These are phyloP conservation scores for Epichloe bromicola DNA, from an alignment of 2,329 filamentous ascomycete genomes.

Conservation along the genomic window DNA sequence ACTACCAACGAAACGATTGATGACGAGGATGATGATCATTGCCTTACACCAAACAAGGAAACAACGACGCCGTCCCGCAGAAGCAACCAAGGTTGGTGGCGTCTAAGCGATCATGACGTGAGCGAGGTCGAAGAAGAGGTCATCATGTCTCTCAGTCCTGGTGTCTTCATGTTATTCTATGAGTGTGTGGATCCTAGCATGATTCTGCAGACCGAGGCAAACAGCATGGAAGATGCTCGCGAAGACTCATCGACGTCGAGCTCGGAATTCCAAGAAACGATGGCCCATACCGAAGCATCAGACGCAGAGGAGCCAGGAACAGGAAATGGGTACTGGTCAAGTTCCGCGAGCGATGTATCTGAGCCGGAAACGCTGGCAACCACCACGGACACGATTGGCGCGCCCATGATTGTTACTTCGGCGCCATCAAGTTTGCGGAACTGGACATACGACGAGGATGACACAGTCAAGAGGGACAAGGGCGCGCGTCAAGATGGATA, in stretches of 20 bases:
- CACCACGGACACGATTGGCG: neutral
- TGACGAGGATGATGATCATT: conserved; percentile 5
- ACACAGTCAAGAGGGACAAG: neutral
- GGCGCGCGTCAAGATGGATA: neutral
- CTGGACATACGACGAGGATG: conserved; percentile 3
- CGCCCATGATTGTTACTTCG: neutral
- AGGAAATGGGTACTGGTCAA: neutral
- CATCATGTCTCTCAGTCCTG: conserved; percentile 57
- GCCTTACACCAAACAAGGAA: conserved; percentile 4
- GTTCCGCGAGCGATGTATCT: conserved; percentile 3
- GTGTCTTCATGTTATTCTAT: conserved; percentile 97
- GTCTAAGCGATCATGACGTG: conserved; percentile 81
- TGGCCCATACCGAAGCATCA: neutral
- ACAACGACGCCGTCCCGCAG: neutral
- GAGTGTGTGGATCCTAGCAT: conserved; percentile 52
- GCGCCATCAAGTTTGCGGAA: conserved; percentile 1
- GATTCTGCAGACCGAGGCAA: conserved; percentile 25
- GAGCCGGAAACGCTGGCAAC: neutral
- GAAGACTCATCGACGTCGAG: neutral
- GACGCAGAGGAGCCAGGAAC: neutral
- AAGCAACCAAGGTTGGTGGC: conserved; percentile 59
- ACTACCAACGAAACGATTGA: conserved; percentile 1
- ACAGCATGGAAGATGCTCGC: conserved; percentile 10
- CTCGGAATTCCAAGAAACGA: neutral
- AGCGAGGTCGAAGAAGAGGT: conserved; percentile 57